phyloP scores from a whole-genome alignment of 768 basidiomycete species.

The Tylopilus subfusipes region DNA sequence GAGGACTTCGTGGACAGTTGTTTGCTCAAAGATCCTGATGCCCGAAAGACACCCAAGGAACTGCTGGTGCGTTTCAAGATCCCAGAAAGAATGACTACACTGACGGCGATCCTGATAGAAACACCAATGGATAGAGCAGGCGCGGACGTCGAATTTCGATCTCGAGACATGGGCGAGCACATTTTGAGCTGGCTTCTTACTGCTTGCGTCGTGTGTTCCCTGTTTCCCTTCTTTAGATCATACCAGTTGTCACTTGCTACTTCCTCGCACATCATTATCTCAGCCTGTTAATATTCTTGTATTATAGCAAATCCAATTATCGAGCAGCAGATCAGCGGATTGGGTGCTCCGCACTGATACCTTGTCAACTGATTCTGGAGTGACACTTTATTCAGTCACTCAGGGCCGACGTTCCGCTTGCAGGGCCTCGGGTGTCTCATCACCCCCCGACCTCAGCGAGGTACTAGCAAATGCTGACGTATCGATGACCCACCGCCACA shows the following conservation, averaged over 20 bases:
- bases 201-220: conserved; percentile 8
- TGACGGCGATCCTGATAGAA: conserved; percentile 43
- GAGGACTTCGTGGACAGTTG: conserved; percentile 88
- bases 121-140: conserved; percentile 69
- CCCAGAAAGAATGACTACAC: neutral
- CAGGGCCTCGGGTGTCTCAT: no score
- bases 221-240: conserved; percentile 16
- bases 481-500: no score
- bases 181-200: conserved; percentile 42
- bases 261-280: conserved; percentile 30
- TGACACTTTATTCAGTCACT: neutral
- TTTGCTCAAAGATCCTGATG: conserved; percentile 84
- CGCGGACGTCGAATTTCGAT: conserved; percentile 59
- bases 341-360: neutral
- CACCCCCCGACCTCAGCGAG: no score
- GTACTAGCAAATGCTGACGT: no score
- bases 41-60: conserved; percentile 83
- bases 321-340: neutral
- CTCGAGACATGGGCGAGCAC: conserved; percentile 79
- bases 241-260: conserved; percentile 29
- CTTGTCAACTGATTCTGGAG: neutral
- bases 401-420: no score
- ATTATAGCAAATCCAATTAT: conserved; percentile 24
- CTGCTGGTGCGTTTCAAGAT: conserved; percentile 49
- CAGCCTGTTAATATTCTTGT: conserved; percentile 29